Evolutionary conservation across 1,139 yeast species (phyloP).

Genomic region (Pichia kudriavzevii): DNA sequence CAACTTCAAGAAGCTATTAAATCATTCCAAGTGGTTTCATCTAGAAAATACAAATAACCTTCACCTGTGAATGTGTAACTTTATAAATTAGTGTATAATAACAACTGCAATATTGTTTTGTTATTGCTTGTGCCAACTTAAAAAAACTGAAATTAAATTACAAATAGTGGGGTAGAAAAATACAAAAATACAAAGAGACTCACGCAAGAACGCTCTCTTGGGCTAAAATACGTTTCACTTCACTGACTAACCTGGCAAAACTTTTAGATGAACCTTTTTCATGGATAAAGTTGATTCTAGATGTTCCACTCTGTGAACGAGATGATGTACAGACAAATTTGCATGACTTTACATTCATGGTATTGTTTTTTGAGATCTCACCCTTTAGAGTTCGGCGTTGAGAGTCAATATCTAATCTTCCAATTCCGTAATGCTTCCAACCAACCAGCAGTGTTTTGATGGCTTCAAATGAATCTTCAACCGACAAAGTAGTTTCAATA

Average conservation of each 20-base stretch:
- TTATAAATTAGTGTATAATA: too few species aligned
- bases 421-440: conserved; percentile 68
- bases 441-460: conserved; percentile 53
- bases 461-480: conserved; percentile 57
- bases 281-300: conserved; percentile 49
- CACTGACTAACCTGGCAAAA: conserved; percentile 47
- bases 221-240: conserved; percentile 38
- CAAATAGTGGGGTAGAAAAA: conserved; percentile 5
- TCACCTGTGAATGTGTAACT: too few species aligned
- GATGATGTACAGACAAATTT: conserved; percentile 51
- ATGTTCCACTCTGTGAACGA: conserved; percentile 30
- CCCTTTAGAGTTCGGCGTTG: conserved; percentile 46
- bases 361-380: conserved; percentile 51
- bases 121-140: too few species aligned
- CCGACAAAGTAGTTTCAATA: conserved; percentile 38
- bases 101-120: too few species aligned
- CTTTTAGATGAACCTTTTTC: conserved; percentile 65
- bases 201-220: conserved; percentile 31
- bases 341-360: conserved; percentile 57
- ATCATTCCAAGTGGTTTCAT: too few species aligned
- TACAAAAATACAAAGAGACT: background rate
- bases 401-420: conserved; percentile 43
- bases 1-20: too few species aligned
- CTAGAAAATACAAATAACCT: too few species aligned
- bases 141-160: conserved; percentile 1